Percentiles rank a stretch among this genome's conserved stretches.
phyloP scores from a whole-genome alignment of 2,329 filamentous ascomycete genomes.

The Pezicula neosporulosa region DNA sequence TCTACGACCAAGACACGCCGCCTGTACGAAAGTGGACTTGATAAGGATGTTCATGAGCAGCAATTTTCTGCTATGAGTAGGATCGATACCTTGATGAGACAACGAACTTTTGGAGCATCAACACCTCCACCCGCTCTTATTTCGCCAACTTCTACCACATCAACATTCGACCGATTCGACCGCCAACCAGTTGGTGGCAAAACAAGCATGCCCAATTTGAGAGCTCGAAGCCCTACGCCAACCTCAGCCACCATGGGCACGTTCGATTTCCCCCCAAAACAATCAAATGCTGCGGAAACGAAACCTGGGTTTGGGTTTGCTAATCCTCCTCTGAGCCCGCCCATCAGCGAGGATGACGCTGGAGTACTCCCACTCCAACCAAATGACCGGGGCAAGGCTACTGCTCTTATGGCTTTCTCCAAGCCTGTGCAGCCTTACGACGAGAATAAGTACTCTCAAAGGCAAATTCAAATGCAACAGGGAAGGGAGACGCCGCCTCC shows the following conservation, averaged over 20 bases:
- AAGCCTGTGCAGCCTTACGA: conserved; percentile 76
- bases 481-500: conserved; percentile 60
- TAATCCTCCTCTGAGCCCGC: conserved; percentile 62
- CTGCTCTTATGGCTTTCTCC: conserved; percentile 67
- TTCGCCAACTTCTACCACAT: conserved; percentile 27
- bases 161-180: conserved; percentile 46
- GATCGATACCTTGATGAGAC: conserved; percentile 73
- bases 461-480: conserved; percentile 77
- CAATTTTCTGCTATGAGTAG: conserved; percentile 74
- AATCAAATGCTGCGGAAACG: conserved; percentile 26
- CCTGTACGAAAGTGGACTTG: conserved; percentile 79
- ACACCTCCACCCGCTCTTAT: conserved; percentile 20
- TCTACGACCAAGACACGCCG: conserved; percentile 68
- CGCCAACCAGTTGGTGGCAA: conserved; percentile 47
- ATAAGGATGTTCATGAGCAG: conserved; percentile 76
- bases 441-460: conserved; percentile 79
- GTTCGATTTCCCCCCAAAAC: conserved; percentile 31
- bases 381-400: conserved; percentile 78
- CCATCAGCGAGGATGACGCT: conserved; percentile 72
- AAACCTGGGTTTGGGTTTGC: conserved; percentile 29
- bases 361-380: conserved; percentile 64
- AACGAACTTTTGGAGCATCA: conserved; percentile 36
- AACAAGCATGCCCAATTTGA: conserved; percentile 67
- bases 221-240: conserved; percentile 43
- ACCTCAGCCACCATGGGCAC: conserved; percentile 33